Evolutionary conservation across 768 basidiomycete species (phyloP).

Genomic region (Collybiopsis confluens): DNA sequence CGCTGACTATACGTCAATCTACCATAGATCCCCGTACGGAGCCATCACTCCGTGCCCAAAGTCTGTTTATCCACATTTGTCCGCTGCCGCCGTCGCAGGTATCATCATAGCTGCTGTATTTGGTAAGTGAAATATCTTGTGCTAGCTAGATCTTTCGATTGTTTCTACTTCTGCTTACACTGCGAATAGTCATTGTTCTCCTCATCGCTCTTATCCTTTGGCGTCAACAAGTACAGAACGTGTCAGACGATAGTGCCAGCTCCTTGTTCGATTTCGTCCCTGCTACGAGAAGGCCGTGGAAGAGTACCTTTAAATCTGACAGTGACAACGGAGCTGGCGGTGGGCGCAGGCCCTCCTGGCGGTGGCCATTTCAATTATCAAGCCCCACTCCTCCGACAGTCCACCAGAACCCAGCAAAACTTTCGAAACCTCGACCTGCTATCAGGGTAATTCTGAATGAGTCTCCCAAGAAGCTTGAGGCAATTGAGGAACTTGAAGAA

Average conservation of each 20-base stretch:
- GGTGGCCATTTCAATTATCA: too few species aligned
- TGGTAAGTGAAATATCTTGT: background rate
- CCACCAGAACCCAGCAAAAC: too few species aligned
- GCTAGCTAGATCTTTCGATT: too few species aligned
- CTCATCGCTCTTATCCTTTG: background rate
- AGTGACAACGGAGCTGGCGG: background rate
- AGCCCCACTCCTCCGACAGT: too few species aligned
- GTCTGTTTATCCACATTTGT: background rate
- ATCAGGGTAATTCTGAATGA: too few species aligned
- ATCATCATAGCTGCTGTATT: constrained; percentile 1
- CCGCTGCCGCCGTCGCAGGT: background rate
- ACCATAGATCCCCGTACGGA: background rate
- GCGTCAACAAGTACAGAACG: background rate
- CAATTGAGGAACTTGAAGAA: too few species aligned
- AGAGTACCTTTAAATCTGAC: background rate
- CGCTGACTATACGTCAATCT: too few species aligned
- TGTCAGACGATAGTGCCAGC: constrained; percentile 3
- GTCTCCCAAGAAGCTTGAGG: too few species aligned
- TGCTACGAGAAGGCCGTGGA: background rate
- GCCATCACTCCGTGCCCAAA: background rate
- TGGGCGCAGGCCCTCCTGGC: too few species aligned
- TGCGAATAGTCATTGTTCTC: background rate
- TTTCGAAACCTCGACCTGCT: too few species aligned
- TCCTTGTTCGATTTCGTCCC: constrained; percentile 7
- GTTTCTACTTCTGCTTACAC: too few species aligned